Evolutionary conservation across 768 basidiomycete species (phyloP), one percentile per base, ranked within the genome.

Genomic region (Paxillus ammoniavirescens): DNA sequence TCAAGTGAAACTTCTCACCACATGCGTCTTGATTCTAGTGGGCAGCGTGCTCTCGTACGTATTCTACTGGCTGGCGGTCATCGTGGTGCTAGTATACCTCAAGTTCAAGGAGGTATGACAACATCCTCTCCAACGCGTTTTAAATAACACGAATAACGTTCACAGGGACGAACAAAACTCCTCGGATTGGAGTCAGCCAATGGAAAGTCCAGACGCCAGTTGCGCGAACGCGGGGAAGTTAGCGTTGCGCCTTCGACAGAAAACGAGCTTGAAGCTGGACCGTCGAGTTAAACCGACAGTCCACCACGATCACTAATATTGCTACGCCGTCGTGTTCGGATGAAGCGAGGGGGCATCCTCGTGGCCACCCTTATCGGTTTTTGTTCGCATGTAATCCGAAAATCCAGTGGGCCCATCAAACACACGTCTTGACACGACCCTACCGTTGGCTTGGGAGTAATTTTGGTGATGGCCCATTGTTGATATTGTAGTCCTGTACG

Each of bases 21-120:
- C 13, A 35, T 12, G 49, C 17, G 59, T 42, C 46, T 9, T 35
- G 41, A 18, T 55, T 8, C 35, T 56, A 82, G 81, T 87, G 54
- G 93, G 95, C 12, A 81, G 87, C 1, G 79, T 98, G 18, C 75
- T 96, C n/a, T 75, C 85, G 0, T 98, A 98, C 68, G 82, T 91
- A 45, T 89, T 92, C 71, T 98, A 95, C 76, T 98, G 95, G 95
- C 58, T 97, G 56, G 82, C 86, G 12, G 89, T 89, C 59, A 83
- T 95, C 43, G 79, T 64, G 33, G 74, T 75, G 3, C 78, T 98
- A 48, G 64, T 89, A 47, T 80, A 72, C 59, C 72, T 89, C 75
- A 91, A 91, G 71, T 89, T 70, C 63, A 75, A 61, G 49, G 82
- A 84, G 75, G 82, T 78, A 56, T 52, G 70, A 61, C 40, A 7